Conservation (phyloP, 2,329 filamentous ascomycete genomes). For the Blastomyces parvus region DNA sequence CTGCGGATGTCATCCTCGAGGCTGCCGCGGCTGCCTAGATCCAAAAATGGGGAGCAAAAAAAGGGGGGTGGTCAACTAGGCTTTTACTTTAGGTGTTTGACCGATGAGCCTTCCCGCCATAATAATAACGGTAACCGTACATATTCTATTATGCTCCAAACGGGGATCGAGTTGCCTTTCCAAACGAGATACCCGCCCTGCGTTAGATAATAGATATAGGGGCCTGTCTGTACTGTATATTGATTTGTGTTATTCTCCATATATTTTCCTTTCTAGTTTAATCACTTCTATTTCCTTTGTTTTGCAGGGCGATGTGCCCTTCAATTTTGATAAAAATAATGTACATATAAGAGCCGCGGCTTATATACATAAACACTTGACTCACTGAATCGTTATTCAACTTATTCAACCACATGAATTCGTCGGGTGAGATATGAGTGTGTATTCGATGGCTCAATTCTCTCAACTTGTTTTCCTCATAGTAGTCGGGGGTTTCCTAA, state of each 20-base stretch:
- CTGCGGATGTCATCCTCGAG: constrained; percentile 44
- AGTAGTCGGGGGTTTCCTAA: no score
- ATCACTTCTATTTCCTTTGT: neutral
- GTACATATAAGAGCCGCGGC: no score
- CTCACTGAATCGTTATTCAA: no score
- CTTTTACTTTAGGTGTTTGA: neutral
- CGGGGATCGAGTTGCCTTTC: no score
- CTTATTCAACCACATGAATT: no score
- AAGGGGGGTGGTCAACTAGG: no score
- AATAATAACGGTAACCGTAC: neutral
- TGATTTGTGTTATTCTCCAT: neutral
- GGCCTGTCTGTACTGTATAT: neutral
- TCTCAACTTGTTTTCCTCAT: no score
- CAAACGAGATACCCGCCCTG: neutral
- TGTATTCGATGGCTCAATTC: no score
- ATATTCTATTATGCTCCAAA: neutral
- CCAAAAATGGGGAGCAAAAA: neutral
- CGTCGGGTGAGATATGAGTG: no score
- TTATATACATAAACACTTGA: no score
- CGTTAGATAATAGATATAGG: neutral
- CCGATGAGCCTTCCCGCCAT: neutral
- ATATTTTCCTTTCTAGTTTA: neutral
- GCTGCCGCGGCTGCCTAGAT: neutral
- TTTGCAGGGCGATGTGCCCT: neutral
- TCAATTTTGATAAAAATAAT: no score